Percentiles rank a stretch among this genome's conserved stretches.
phyloP scores from a whole-genome alignment of 495 filamentous ascomycete genomes.

The Talaromyces trachyspermus region DNA sequence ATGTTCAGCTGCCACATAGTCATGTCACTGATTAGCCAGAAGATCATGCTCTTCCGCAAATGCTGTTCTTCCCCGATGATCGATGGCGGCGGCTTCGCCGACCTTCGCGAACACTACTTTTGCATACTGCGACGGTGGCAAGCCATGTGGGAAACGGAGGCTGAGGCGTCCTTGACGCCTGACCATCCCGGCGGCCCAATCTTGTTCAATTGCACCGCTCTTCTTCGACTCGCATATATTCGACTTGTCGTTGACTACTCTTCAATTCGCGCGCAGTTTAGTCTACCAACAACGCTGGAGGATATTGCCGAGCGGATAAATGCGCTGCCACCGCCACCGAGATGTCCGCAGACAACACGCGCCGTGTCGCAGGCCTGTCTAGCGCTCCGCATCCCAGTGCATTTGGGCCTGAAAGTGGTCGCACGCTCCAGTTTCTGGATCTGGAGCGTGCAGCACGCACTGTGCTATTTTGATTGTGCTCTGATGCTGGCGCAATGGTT shows the following conservation, averaged over 20 bases:
- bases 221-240: constrained; percentile 29
- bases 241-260: constrained; percentile 25
- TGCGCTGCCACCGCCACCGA: not conserved
- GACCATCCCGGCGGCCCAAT: constrained; percentile 26
- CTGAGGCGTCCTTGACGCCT: constrained; percentile 27
- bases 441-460: constrained; percentile 43
- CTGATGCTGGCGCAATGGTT: constrained; percentile 44
- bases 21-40: not conserved
- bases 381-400: constrained; percentile 31
- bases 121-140: constrained; percentile 22
- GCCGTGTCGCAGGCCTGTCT: constrained; percentile 30
- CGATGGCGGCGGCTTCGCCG: no score
- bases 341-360: constrained; percentile 16
- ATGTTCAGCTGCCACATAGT: constrained; percentile 1
- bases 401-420: constrained; percentile 36
- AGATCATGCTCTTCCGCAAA: not conserved
- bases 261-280: constrained; percentile 8
- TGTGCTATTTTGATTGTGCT: constrained; percentile 42
- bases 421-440: constrained; percentile 39
- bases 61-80: not conserved
- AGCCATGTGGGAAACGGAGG: constrained; percentile 21
- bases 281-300: constrained; percentile 19
- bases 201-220: constrained; percentile 29
- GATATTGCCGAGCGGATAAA: constrained; percentile 11
- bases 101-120: not conserved